These are phyloP conservation scores for Nakazawaea pomicola DNA, from an alignment of 805 yeast species.

Conservation along the genomic window DNA sequence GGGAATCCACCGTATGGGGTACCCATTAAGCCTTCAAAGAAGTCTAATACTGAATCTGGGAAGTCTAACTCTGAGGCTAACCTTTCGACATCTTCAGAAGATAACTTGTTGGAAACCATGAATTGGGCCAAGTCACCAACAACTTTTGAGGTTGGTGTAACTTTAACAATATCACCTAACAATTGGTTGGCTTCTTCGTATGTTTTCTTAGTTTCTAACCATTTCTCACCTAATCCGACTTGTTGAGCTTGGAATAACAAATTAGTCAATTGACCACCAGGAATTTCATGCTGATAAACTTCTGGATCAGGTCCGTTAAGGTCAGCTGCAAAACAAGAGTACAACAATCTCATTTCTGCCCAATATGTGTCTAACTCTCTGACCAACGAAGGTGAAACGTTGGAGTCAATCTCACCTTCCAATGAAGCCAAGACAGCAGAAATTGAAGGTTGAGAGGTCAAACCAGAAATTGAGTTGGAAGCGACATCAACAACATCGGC, in stretches of 20 bases:
- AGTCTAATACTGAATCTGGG: constrained; percentile 98
- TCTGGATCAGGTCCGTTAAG: constrained; percentile 99
- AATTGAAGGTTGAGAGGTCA: constrained; percentile 97
- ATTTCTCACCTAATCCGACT: constrained; percentile 93
- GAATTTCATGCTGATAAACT: constrained; percentile 96
- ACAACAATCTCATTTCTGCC: constrained; percentile 97
- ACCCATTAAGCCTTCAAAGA: constrained; percentile 99
- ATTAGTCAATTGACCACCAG: constrained; percentile 99
- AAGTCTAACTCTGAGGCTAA: constrained; percentile 90
- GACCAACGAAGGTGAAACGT: constrained; percentile 59
- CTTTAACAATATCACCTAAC: constrained; percentile 96
- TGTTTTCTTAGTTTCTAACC: constrained; percentile 94
- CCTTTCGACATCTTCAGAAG: constrained; percentile 77
- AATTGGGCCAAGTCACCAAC: constrained; percentile 99
- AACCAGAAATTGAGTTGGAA: constrained; percentile 94
- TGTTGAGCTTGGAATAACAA: constrained; percentile 98
- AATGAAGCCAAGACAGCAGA: constrained; percentile 89
- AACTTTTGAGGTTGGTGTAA: constrained; percentile 98
- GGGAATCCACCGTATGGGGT: constrained; percentile 99
- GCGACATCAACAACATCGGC: constrained; percentile 99
- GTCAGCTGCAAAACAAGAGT: constrained; percentile 97
- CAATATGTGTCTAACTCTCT: constrained; percentile 91
- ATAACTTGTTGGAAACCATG: constrained; percentile 93
- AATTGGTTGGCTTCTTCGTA: constrained; percentile 87
- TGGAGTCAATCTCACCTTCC: constrained; percentile 80